Evolutionary conservation across 2,329 filamentous ascomycete species (phyloP), one percentile per base, ranked within the genome.

Genomic region (Emergomyces orientalis): DNA sequence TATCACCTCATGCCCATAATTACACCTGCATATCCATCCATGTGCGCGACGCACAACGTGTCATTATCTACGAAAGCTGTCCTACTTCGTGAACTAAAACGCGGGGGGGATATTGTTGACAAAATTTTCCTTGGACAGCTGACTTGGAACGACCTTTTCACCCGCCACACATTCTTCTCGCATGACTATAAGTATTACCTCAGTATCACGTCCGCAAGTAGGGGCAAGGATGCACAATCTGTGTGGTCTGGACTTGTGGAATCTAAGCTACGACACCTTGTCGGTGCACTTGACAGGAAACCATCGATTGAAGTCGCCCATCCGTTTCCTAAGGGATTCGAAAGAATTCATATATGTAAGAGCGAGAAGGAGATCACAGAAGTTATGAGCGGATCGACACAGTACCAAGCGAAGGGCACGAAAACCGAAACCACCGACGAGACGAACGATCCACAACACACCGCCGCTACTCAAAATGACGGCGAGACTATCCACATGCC

Each of bases 1-100:
- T 89, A 86, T 68, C 93, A 97, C 75, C 80, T 97, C 60, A 99
- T 99, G 94, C 94, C 94, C 34, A 90, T 99, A 75, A 97, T 99
- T 71, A 99, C 94, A 1, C 94, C 94, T 1, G 92, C 94, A 0
- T 97, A 97, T 73, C 94, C 94, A 2, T 95, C 91, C 59, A 97
- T 97, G 92, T 97, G 94, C 74, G 88, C 94, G 1, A 97, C 94
- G 0, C 94, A 96, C 79, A 97, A 96, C 71, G 88, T 99, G 65
- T 92, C 89, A 2, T 81, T 85, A 67, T 97, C 93, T 0, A 95
- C 91, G 1, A 90, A 91, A 79, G 80, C 84, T 7, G 86, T 97
- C 59, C 91, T 99, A 71, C 84, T 91, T 67, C 83, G 87, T 56
- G 94, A 99, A 73, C 84, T 97, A 25, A 82, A 87, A 66, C 86